phyloP scores from a whole-genome alignment of 768 basidiomycete species.

The Amanita phalloides region DNA sequence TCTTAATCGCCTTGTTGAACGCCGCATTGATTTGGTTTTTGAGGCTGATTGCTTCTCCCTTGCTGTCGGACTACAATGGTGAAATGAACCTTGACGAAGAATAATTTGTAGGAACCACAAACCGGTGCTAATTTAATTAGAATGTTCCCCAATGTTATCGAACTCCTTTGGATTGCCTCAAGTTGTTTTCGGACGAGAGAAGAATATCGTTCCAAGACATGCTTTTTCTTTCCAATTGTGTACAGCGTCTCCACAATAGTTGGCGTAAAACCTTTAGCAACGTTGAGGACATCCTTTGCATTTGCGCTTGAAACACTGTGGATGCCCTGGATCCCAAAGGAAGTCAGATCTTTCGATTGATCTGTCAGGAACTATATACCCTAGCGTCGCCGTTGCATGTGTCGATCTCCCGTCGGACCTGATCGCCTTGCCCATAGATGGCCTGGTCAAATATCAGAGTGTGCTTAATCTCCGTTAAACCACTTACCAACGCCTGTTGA shows the following conservation, averaged over 20 bases:
- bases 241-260: neutral
- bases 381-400: neutral
- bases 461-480: neutral
- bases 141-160: neutral
- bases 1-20: neutral
- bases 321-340: neutral
- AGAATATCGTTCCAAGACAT: neutral
- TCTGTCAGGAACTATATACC: neutral
- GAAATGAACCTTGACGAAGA: neutral
- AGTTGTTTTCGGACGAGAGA: neutral
- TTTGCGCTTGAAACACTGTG: neutral
- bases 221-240: neutral
- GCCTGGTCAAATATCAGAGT: neutral
- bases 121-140: neutral
- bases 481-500: neutral
- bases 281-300: neutral
- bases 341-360: neutral
- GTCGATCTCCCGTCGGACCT: neutral
- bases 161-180: neutral
- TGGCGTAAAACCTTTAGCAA: neutral
- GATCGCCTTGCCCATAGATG: neutral
- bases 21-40: neutral
- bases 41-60: neutral
- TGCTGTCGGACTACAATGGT: neutral
- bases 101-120: neutral